Evolutionary conservation across 2,329 filamentous ascomycete genomes (phyloP).

Genomic region (Biscogniauxia sp.): DNA sequence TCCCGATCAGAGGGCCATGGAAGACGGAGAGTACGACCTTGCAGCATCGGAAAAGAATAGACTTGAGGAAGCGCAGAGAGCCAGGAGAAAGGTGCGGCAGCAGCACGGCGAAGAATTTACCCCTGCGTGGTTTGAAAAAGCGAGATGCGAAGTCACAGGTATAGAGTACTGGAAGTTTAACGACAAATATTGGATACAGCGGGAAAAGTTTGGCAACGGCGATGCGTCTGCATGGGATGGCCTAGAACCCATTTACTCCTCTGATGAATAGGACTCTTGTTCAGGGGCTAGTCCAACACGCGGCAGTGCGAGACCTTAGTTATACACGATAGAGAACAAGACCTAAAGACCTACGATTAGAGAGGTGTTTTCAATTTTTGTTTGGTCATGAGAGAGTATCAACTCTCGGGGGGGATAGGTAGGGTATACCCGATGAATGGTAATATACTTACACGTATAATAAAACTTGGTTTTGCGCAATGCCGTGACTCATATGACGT

Average conservation of each 20-base stretch:
- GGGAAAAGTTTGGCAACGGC: slow-evolving; percentile 64
- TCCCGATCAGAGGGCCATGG: slow-evolving; percentile 96
- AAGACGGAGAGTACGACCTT: slow-evolving; percentile 94
- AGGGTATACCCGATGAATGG: neutral
- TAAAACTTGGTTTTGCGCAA: neutral
- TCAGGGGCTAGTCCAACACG: neutral
- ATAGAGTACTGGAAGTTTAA: slow-evolving; percentile 90
- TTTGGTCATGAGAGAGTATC: neutral
- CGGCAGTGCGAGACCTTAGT: neutral
- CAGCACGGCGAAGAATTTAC: slow-evolving; percentile 74
- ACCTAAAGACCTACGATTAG: neutral
- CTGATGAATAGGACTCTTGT: slow-evolving; percentile 10
- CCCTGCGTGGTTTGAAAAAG: slow-evolving; percentile 82
- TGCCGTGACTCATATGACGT: neutral
- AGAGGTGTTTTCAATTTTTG: neutral
- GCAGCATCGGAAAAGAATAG: slow-evolving; percentile 93
- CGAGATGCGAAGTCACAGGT: slow-evolving; percentile 73
- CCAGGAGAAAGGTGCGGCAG: slow-evolving; percentile 71
- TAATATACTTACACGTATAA: neutral
- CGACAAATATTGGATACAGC: slow-evolving; percentile 80
- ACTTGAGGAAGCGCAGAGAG: slow-evolving; percentile 87
- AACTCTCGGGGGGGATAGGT: neutral
- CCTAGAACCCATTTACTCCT: slow-evolving; percentile 70
- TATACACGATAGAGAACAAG: slow-evolving; percentile 1
- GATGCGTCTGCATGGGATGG: slow-evolving; percentile 62